These are phyloP conservation scores for Davidsoniella australis DNA, from an alignment of 2,329 filamentous ascomycete species.

Conservation along the genomic window DNA sequence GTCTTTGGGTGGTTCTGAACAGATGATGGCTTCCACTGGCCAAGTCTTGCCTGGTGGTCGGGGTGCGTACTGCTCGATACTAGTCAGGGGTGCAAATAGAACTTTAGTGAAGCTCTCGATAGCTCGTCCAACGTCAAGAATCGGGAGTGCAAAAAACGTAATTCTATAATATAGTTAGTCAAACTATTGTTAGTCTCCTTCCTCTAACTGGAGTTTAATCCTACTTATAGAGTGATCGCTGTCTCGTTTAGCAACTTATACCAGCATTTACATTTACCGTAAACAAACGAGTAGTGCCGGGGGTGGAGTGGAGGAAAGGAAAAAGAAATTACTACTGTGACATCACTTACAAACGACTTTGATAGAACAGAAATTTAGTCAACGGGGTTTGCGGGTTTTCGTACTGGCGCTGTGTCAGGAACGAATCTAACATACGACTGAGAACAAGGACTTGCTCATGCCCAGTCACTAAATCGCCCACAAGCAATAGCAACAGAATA, in stretches of 20 bases:
- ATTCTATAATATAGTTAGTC: neutral
- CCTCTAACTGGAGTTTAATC: neutral
- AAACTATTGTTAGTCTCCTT: no score
- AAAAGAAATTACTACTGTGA: neutral
- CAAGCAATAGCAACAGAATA: neutral
- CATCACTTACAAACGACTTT: constrained; percentile 2
- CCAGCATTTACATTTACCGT: no score
- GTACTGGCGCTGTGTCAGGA: neutral
- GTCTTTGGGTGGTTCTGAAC: neutral
- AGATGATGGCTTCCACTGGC: constrained; percentile 3
- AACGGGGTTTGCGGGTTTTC: neutral
- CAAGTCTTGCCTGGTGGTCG: constrained; percentile 2
- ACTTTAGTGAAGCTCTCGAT: constrained; percentile 5
- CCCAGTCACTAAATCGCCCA: constrained; percentile 1
- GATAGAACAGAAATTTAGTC: constrained; percentile 4
- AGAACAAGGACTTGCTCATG: constrained; percentile 6
- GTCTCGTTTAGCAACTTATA: no score
- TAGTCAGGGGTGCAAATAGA: constrained; percentile 4
- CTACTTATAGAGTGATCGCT: no score
- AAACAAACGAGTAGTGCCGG: no score
- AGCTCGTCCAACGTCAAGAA: neutral
- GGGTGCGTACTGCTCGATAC: constrained; percentile 3
- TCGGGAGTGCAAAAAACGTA: constrained; percentile 3
- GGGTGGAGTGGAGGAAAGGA: neutral
- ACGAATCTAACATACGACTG: constrained; percentile 3